Evolutionary conservation across 2,329 filamentous ascomycete species (phyloP).

Genomic region (Aspergillus ibericus): DNA sequence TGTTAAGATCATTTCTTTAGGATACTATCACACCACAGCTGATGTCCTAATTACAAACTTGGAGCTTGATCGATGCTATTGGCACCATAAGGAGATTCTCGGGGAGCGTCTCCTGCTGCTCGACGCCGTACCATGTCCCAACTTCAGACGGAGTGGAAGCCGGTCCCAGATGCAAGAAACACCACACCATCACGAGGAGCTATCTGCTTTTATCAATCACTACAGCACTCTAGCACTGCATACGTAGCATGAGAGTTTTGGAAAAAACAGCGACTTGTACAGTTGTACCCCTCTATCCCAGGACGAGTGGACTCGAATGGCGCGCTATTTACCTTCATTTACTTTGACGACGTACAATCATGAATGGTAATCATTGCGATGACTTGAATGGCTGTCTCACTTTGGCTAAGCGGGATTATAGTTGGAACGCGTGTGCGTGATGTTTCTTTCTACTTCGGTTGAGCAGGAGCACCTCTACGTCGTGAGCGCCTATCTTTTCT

Average conservation of each 20-base stretch:
- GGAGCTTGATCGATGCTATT: no score
- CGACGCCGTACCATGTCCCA: no score
- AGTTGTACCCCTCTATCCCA: background rate
- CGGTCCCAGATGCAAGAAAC: background rate
- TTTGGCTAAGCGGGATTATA: no score
- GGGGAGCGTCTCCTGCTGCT: no score
- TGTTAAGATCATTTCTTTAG: no score
- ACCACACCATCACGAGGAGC: background rate
- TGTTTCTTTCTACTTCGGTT: background rate
- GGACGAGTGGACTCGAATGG: background rate
- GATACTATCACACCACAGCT: no score
- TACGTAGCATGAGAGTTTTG: background rate
- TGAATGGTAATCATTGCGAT: background rate
- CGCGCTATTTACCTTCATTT: background rate
- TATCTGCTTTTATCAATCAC: background rate
- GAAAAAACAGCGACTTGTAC: background rate
- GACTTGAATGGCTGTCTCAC: no score
- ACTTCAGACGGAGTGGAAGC: background rate
- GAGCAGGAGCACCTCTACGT: background rate
- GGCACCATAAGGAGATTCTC: no score
- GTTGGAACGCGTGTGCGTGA: background rate
- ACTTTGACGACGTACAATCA: background rate
- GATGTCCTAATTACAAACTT: no score
- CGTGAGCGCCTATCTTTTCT: background rate
- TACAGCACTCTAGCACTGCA: background rate